These are phyloP conservation scores for Backusella liffmaniae DNA, from an alignment of 192 early-diverging fungal genomes.

Conservation along the genomic window DNA sequence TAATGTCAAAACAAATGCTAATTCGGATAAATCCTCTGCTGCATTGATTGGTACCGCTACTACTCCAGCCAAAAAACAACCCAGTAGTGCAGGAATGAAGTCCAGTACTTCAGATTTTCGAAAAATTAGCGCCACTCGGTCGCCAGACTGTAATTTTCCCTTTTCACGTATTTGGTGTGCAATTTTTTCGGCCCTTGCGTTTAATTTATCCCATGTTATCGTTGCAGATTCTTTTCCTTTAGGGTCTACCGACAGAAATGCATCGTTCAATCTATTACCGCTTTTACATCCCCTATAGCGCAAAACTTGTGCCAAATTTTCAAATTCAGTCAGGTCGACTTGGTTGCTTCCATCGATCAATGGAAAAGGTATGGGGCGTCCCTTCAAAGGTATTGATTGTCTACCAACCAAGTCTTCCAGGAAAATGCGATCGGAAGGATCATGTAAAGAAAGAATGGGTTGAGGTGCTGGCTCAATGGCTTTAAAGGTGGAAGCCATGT, in stretches of 20 bases:
- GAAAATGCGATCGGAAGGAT: slow-evolving; percentile 22
- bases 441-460: slow-evolving; percentile 15
- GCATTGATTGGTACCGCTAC: slow-evolving; percentile 85
- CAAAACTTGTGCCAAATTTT: slow-evolving; percentile 64
- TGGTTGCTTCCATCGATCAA: slow-evolving; percentile 32
- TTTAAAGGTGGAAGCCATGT: slow-evolving; percentile 33
- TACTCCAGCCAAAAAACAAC: slow-evolving; percentile 80
- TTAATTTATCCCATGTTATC: slow-evolving; percentile 74
- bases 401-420: slow-evolving; percentile 43
- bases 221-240: slow-evolving; percentile 70
- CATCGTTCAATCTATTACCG: slow-evolving; percentile 46
- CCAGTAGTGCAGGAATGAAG: slow-evolving; percentile 77
- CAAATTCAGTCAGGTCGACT: slow-evolving; percentile 52
- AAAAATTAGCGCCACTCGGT: slow-evolving; percentile 76
- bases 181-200: slow-evolving; percentile 68
- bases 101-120: slow-evolving; percentile 79
- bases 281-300: slow-evolving; percentile 55
- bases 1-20: slow-evolving; percentile 70
- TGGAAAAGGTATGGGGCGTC: slow-evolving; percentile 43
- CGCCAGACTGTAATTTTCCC: slow-evolving; percentile 57
- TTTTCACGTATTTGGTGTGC: slow-evolving; percentile 66
- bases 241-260: slow-evolving; percentile 68
- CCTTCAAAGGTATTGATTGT: slow-evolving; percentile 55
- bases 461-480: slow-evolving; percentile 33
- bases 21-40: slow-evolving; percentile 75